phyloP scores from a whole-genome alignment of 2,329 filamentous ascomycete genomes.

The Colletotrichum navitas region DNA sequence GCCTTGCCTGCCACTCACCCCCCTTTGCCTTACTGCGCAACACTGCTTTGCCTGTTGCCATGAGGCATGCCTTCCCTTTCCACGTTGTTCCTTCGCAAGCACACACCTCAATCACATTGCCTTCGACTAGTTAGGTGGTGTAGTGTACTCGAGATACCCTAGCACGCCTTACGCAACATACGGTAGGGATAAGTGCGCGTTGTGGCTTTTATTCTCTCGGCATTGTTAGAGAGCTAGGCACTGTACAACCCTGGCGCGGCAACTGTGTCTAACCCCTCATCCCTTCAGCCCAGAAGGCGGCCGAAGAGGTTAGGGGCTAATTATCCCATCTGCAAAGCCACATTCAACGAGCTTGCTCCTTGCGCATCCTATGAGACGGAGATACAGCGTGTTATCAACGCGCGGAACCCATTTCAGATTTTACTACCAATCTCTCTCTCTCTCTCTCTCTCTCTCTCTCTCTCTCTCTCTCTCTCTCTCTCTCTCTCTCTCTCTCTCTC shows the following conservation, averaged over 20 bases:
- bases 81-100: constrained; percentile 26
- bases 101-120: constrained; percentile 21
- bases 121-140: neutral
- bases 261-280: neutral
- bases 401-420: neutral
- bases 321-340: neutral
- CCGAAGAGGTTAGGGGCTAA: neutral
- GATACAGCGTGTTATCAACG: constrained; percentile 2
- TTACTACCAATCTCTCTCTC: neutral
- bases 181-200: constrained; percentile 10
- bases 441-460: neutral
- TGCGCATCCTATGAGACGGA: neutral
- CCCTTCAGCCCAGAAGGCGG: neutral
- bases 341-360: neutral
- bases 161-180: constrained; percentile 22
- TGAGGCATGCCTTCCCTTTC: constrained; percentile 10
- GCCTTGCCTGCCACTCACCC: constrained; percentile 4
- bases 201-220: constrained; percentile 1
- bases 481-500: too few relatives aligned
- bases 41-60: constrained; percentile 9
- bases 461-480: too few relatives aligned
- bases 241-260: neutral
- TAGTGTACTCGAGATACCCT: neutral
- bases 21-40: neutral
- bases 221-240: neutral